Percentiles rank a stretch among this genome's conserved stretches.
phyloP scores from a whole-genome alignment of 441 rosid species.

The Gossypium schwendimanii region DNA sequence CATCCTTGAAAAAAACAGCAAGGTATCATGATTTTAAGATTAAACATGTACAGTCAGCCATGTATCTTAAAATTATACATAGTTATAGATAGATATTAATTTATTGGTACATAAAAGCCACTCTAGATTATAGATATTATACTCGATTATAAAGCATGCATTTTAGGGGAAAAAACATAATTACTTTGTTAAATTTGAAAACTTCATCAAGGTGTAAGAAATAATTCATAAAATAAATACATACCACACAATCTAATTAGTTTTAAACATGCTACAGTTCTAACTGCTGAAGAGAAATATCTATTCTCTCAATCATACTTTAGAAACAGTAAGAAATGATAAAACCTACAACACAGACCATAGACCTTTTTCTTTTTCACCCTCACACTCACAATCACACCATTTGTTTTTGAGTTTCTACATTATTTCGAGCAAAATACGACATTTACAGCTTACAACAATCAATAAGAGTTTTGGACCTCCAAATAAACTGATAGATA shows the following conservation, averaged over 20 bases:
- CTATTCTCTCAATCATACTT: background rate
- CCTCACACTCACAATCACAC: background rate
- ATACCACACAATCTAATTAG: background rate
- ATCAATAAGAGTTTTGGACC: background rate
- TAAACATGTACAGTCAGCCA: no score
- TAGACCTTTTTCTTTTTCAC: background rate
- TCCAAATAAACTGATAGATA: background rate
- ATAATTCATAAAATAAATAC: background rate
- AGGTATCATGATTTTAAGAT: no score
- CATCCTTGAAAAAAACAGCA: no score
- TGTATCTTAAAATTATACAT: no score
- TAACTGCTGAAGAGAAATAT: background rate
- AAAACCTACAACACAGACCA: background rate
- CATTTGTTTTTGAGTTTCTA: background rate
- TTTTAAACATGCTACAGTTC: background rate
- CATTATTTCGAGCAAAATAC: background rate
- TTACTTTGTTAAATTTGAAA: background rate
- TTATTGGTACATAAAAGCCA: no score
- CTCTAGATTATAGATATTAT: no score
- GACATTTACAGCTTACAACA: slow-evolving; percentile 1
- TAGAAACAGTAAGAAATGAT: background rate
- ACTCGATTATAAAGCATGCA: no score
- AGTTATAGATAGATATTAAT: no score
- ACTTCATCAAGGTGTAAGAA: background rate
- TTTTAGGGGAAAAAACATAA: no score